A percentile compares a stretch with the other conserved stretches of the same genome.
These are phyloP conservation scores for Calonectria ilicicola DNA, from an alignment of 2,329 filamentous ascomycete species.

Conservation along the genomic window DNA sequence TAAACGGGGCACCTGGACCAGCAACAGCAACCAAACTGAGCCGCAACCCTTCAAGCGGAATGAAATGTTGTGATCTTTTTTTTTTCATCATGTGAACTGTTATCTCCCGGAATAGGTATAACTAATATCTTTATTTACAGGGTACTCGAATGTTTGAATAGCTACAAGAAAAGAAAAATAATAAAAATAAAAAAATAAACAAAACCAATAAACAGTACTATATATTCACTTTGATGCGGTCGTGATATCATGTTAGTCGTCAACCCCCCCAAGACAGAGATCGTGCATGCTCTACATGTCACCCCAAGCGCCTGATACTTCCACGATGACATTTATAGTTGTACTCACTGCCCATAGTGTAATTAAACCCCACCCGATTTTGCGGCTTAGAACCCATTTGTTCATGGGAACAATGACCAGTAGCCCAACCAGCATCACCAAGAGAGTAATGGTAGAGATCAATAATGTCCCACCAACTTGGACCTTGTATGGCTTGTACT, in stretches of 20 bases:
- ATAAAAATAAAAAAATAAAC: background rate
- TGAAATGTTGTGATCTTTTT: background rate
- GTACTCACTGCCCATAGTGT: constrained; percentile 86
- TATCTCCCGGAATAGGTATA: background rate
- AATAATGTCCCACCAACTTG: constrained; percentile 87
- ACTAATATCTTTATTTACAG: background rate
- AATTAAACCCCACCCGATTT: constrained; percentile 85
- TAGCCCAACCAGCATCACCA: constrained; percentile 83
- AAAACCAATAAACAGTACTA: background rate
- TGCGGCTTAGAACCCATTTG: constrained; percentile 85
- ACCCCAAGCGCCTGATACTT: constrained; percentile 71
- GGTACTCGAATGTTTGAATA: background rate
- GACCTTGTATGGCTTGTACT: constrained; percentile 84
- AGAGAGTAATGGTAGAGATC: constrained; percentile 84
- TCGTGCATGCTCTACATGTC: constrained; percentile 30
- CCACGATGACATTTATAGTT: constrained; percentile 82
- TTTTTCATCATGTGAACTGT: background rate
- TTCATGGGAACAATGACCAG: constrained; percentile 87
- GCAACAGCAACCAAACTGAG: background rate
- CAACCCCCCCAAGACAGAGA: background rate
- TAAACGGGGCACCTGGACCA: background rate
- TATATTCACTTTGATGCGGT: background rate
- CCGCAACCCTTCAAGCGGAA: constrained; percentile 14
- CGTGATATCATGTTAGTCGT: background rate
- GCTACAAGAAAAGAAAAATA: background rate